Evolutionary conservation across 2,329 filamentous ascomycete species (phyloP).

Genomic region (Aspergillus sojae): DNA sequence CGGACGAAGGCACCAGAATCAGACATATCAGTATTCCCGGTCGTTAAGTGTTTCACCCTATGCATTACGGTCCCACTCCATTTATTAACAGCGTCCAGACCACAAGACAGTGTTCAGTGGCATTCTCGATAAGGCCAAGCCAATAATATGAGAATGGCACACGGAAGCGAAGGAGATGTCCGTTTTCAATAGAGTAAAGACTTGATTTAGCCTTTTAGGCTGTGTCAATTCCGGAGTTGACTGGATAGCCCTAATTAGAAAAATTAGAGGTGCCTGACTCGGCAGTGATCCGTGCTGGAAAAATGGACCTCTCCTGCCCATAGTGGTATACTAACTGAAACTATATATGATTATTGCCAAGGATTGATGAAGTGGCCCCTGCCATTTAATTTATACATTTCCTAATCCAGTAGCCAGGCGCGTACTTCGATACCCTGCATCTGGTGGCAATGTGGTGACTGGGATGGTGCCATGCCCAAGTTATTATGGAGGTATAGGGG

Average conservation of each 20-base stretch:
- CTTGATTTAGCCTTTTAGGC: not conserved
- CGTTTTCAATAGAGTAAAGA: not conserved
- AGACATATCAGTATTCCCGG: slow-evolving; percentile 3
- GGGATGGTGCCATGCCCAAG: slow-evolving; percentile 2
- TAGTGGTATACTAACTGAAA: not conserved
- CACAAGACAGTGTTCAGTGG: not conserved
- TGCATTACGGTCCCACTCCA: slow-evolving; percentile 6
- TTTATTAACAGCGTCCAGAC: slow-evolving; percentile 8
- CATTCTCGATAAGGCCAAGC: not conserved
- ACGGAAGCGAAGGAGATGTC: not conserved
- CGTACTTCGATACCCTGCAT: not conserved
- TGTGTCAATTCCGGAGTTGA: not conserved
- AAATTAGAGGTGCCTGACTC: not conserved
- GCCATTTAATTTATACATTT: slow-evolving; percentile 8
- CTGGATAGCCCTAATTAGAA: slow-evolving; percentile 1
- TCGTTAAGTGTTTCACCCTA: slow-evolving; percentile 14
- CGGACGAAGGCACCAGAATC: not conserved
- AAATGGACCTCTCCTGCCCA: not conserved
- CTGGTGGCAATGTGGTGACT: slow-evolving; percentile 1
- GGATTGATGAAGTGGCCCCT: slow-evolving; percentile 1
- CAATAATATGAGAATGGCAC: not conserved
- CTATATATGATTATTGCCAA: slow-evolving; percentile 8
- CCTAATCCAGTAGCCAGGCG: not conserved
- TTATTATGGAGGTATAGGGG: not conserved
- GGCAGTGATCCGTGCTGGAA: slow-evolving; percentile 5